These are phyloP conservation scores for Serpula lacrymans DNA, from an alignment of 768 basidiomycete species.

Conservation along the genomic window DNA sequence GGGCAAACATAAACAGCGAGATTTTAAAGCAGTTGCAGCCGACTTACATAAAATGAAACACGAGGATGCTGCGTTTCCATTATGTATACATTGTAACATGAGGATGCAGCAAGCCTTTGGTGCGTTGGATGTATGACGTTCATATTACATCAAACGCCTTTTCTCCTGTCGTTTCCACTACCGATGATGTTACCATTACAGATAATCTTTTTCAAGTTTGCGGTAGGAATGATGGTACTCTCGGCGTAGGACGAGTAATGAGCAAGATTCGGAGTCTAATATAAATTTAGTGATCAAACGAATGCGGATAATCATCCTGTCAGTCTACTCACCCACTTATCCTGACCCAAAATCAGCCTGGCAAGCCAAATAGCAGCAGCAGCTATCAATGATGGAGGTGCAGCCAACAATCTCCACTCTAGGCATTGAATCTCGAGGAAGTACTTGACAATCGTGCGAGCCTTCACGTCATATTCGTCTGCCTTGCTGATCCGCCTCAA, in stretches of 20 bases:
- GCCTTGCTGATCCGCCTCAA: slow-evolving; percentile 89
- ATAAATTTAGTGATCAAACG: too few species aligned
- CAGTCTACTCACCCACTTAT: slow-evolving; percentile 77
- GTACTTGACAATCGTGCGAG: slow-evolving; percentile 87
- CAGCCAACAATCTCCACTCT: slow-evolving; percentile 73
- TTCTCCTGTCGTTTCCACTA: slow-evolving; percentile 87
- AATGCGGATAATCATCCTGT: too few species aligned
- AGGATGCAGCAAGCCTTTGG: too few species aligned
- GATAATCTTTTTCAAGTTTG: slow-evolving; percentile 83
- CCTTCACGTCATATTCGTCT: slow-evolving; percentile 84
- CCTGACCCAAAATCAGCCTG: slow-evolving; percentile 69
- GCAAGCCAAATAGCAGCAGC: slow-evolving; percentile 88
- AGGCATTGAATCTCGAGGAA: slow-evolving; percentile 82
- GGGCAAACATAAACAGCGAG: too few species aligned
- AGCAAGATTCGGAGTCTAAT: slow-evolving; percentile 76
- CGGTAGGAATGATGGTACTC: slow-evolving; percentile 72
- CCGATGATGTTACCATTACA: slow-evolving; percentile 97
- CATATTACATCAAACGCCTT: too few species aligned
- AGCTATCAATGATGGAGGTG: slow-evolving; percentile 74
- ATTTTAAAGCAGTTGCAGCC: too few species aligned
- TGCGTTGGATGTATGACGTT: too few species aligned
- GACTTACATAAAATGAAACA: too few species aligned
- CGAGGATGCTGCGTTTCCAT: too few species aligned
- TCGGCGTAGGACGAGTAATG: slow-evolving; percentile 89
- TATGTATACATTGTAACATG: too few species aligned